Percentiles rank a stretch among this genome's conserved stretches.
phyloP scores from a whole-genome alignment of 2,329 filamentous ascomycete species.

The Pezicula rhizophila region DNA sequence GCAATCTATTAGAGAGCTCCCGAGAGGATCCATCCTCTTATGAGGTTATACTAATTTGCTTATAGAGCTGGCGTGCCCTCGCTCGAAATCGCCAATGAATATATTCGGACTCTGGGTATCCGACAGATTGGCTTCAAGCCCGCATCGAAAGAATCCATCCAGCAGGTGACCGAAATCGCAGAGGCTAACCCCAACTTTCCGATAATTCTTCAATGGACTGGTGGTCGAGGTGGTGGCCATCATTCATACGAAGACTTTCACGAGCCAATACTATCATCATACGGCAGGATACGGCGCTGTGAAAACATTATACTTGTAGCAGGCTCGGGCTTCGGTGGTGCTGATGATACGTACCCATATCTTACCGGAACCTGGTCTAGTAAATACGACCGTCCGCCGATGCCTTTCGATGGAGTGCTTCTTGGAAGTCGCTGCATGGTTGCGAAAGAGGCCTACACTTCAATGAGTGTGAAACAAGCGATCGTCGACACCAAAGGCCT shows the following conservation, averaged over 20 bases:
- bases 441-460: conserved; percentile 85
- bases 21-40: no score
- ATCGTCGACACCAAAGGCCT: conserved; percentile 82
- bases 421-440: conserved; percentile 95
- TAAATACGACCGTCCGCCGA: conserved; percentile 81
- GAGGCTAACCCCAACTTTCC: conserved; percentile 91
- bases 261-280: conserved; percentile 85
- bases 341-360: conserved; percentile 88
- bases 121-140: conserved; percentile 96
- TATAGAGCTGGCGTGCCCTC: conserved; percentile 92
- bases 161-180: conserved; percentile 85
- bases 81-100: conserved; percentile 86
- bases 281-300: conserved; percentile 76
- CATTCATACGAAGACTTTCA: conserved; percentile 97
- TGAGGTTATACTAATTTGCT: no score
- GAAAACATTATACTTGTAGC: conserved; percentile 85
- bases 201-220: conserved; percentile 92
- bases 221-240: conserved; percentile 86
- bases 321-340: conserved; percentile 84
- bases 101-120: conserved; percentile 85
- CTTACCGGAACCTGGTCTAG: conserved; percentile 87
- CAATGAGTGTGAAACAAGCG: conserved; percentile 78
- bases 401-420: conserved; percentile 91
- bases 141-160: conserved; percentile 80
- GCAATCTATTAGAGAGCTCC: no score